These are phyloP conservation scores for Juncus effusus DNA, from an alignment of 176 grass and related monocot genomes.

Conservation along the genomic window DNA sequence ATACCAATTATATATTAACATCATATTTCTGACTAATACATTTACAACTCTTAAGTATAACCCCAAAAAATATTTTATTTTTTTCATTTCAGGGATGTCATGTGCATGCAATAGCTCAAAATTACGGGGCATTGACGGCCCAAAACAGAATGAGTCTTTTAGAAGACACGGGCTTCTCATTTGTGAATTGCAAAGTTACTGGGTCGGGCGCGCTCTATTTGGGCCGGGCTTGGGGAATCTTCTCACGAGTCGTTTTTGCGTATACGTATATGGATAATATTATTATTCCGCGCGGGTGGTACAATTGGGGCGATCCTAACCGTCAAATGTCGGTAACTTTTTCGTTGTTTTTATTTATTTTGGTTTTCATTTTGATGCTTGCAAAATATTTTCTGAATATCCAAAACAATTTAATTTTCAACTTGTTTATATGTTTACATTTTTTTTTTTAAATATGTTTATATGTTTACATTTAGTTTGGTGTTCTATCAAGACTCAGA, in stretches of 20 bases:
- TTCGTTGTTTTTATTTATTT: neutral
- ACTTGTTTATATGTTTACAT: too few species aligned
- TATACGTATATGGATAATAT: constrained; percentile 99
- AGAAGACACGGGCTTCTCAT: constrained; percentile 93
- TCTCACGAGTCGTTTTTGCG: constrained; percentile 90
- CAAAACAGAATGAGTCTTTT: constrained; percentile 76
- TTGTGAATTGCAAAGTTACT: constrained; percentile 82
- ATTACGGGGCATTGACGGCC: constrained; percentile 81
- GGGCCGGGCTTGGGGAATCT: constrained; percentile 80
- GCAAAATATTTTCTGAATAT: too few species aligned
- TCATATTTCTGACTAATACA: too few species aligned
- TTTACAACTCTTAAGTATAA: too few species aligned
- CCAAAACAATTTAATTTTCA: too few species aligned
- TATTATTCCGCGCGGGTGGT: constrained; percentile 77
- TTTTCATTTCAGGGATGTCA: constrained; percentile 52
- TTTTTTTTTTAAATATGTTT: too few species aligned
- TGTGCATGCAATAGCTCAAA: constrained; percentile 73
- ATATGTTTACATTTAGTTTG: too few species aligned
- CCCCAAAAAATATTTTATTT: too few species aligned
- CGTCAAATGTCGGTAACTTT: constrained; percentile 50
- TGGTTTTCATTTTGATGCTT: too few species aligned
- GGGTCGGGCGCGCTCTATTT: constrained; percentile 87
- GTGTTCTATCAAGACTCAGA: too few species aligned
- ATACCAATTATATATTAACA: too few species aligned
- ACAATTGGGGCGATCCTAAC: constrained; percentile 88